Evolutionary conservation across 2,329 filamentous ascomycete genomes (phyloP), one percentile per base, ranked within the genome.

Genomic region (Diaporthe sp.): DNA sequence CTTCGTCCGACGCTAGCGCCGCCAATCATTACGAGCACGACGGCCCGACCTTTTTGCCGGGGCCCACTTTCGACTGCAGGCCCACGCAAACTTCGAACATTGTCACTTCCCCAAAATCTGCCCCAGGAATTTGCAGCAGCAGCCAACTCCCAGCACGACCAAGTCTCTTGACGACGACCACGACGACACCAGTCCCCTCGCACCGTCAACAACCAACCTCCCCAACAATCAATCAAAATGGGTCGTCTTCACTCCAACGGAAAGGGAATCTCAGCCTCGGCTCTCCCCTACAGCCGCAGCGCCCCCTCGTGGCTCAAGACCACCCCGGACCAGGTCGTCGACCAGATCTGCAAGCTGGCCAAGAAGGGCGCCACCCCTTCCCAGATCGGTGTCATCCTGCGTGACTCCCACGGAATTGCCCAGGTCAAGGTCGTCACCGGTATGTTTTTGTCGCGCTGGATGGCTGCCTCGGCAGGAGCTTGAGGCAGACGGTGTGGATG

Each of bases 201-300:
- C 46, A 58, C 49, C 74, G 69, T 67, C 67, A 55, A 49, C 31
- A 28, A 77, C 79, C 82, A 82, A 31, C 51, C n/a, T 55, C 51
- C 44, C 44, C 82, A 82, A 83, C 82, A 83, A 83, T 82, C 85
- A 85, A 86, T 84, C 88, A 94, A 88, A 81, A 98, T 98, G 95
- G 95, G 96, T 93, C 93, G 96, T 92, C 93, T 98, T 94, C 97
- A 99, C 94, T 94, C 92, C 92, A 98, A 98, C 85, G 96, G 97
- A 91, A 98, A 98, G 95, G 97, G 97, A 89, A 99, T 99, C 89
- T 95, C 95, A 81, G 89, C 95, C 89, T 98, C 95, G 79, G 95
- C 97, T 84, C 89, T 98, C 88, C 97, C 97, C 85, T 99, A 98
- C 93, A 98, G 95, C 82, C 96, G 97, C 90, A 93, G 92, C 83